Base-by-base conservation (phyloP, 257 asterid species). In the Nicotiana noctiflora region DNA sequence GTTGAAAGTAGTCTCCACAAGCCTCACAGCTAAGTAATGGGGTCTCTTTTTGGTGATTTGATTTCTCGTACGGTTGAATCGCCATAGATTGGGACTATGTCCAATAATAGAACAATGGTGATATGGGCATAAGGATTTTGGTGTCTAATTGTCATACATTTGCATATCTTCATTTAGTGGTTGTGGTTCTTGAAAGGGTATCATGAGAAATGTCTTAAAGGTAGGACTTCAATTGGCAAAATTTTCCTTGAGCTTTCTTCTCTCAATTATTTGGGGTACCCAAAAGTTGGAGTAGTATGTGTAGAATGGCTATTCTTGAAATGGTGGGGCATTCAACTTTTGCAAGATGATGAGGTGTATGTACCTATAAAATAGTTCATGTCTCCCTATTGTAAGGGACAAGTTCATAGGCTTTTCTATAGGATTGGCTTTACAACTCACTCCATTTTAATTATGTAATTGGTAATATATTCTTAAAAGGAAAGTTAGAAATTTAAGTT, bases 1-100 rank as follows among this genome's bases (percentile, higher is more conserved):
- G 51, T 51, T 21, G 44, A 70, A 76, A 82, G 52, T 75, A 13
- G 66, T 76, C 72, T 27, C 7, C 17, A 51, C 12, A 82, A 51
- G 55, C 76, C 57, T 60, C 81, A 83, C 88, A 85, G 82, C 86
- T 51, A 59, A 65, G 78, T 10, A 44, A 63, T 81, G 88, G 86
- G 88, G 19, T 44, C 57, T 68, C n/a, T 40, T 85, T 83, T 0
- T 53, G 3, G 1, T 83, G 83, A 80, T 68, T 57, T 80, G 83
- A 80, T 80, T 67, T 85, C 66, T 68, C 79, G 86, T 80, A 85
- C 86, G 60, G 51, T 51, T 67, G 75, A 46, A 81, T 84, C 76
- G 62, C 11, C 57, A 17, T 10, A 15, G 66, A 80, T 76, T 64
- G 51, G 52, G 76, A 67, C 77, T 68, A 23, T 79, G 31, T 46